Base-by-base conservation (phyloP, 306 rosid genomes). In the Quercus gilva region DNA sequence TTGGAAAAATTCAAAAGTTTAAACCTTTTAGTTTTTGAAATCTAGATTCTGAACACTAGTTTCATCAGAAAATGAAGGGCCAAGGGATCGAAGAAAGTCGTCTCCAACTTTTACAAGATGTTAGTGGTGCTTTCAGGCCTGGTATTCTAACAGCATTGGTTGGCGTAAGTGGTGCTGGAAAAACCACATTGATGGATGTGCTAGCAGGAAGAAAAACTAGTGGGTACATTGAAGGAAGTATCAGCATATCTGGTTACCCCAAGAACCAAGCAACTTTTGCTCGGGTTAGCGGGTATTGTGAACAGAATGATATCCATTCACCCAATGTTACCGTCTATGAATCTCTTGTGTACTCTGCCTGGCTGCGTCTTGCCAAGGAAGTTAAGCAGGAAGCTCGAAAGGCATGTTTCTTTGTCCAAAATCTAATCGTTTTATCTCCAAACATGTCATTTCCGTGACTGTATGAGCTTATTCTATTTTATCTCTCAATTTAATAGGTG, bases 151-250 rank as follows among this genome's bases (percentile, higher is more conserved):
- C 91, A 20, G 88, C 91, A 73, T 75, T 88, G 51, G 84, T 88
- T 73, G 86, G 88, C 43, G 89, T 88, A 53, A 88, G 86, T 79
- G 91, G 91, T 69, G 91, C 86, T 64, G 89, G 91, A n/a, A 88
- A 88, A 78, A 84, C 91, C 70, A 88, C 91, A 5, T 78, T 88
- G 85, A 81, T 88, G 88, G 89, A 88, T 86, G 89, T 88, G 49
- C 86, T 88, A 49, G 85, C 88, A 3, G 91, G 89, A 68, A 82
- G 91, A 79, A 88, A 88, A 84, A 88, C 89, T 10, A 78, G 88
- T 21, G 91, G 91, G 20, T 86, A 86, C 52, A 74, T 86, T 58
- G 89, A 86, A 82, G 91, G 89, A 55, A 86, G 76, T 79, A 86
- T 88, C 45, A 86, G 41, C 23, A 25, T 88, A 65, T 88, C 91